Evolutionary conservation across 1,139 yeast species (phyloP), one percentile per base, ranked within the genome.

Genomic region (Kodamaea sp.): DNA sequence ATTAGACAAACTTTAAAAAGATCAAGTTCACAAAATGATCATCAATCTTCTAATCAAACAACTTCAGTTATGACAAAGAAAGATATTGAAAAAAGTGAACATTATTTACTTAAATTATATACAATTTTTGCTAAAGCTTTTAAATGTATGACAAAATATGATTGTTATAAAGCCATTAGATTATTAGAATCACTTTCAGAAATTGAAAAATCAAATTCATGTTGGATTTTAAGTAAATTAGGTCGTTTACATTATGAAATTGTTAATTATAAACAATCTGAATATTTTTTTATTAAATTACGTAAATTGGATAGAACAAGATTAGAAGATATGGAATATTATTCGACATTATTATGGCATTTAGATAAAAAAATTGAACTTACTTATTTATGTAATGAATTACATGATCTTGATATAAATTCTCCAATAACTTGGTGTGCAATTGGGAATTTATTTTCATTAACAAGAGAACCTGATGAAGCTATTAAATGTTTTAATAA

Each of bases 331-430:
- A 88, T 92, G 95, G 97, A 92, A 55, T 80, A 82, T 53, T 89
- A 79, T 55, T 87, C 96, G 1, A 92, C 97, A 0, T 66, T 89
- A 28, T 69, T 92, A 43, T 92, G 99, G 99, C 98, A 92, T 63
- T 65, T 89, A 39, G 89, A 85, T 43, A 84, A 83, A 50, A 90
- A 85, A 42, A 78, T 80, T n/a, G 92, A 84, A 42, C 68, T 92
- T 37, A 82, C 95, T 20, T 81, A 75, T 53, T 67, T 94, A 43
- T 87, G 96, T 5, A 88, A 86, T 54, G 97, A 89, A 50, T 65
- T 89, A 32, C 72, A 84, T 48, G 88, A 81, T 46, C 65, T 83
- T 24, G 80, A 81, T 50, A 70, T 84, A 8, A 63, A 73, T 24
- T 70, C 82, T 7, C 84, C 96, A 2, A 84, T 88, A 45, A 83